Evolutionary conservation across 345 rosid species (phyloP), one percentile per base, ranked within the genome.

Genomic region (Hibiscus tridactylites): DNA sequence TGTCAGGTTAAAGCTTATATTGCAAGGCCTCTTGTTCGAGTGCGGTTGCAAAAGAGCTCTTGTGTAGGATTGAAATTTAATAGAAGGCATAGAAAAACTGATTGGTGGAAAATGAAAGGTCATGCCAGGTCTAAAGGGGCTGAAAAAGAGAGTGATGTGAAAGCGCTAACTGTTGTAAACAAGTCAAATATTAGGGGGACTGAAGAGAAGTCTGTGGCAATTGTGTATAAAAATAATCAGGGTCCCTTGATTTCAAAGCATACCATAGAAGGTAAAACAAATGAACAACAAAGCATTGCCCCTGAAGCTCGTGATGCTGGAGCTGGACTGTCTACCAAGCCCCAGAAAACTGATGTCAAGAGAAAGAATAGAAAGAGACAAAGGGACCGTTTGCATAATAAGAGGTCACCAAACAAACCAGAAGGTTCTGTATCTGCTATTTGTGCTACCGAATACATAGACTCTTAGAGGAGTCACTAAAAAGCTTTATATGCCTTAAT

Each of bases 1-100:
- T 74, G 49, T 13, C 73, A 78, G 81, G 73, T 79, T 71, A 75
- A 74, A 61, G 81, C 78, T 13, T 35, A 50, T 31, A 66, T 79
- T 66, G 75, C 78, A 31, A 71, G 70, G 73, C 73, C 78, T 8
- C 59, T 70, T 56, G 42, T 33, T 68, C 37, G 62, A 26, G 61
- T 57, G 52, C 1, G 49, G 47, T 44, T 15, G 24, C 71, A 7
- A 24, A 76, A 59, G 46, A 61, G 26, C 31, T 39, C 61, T 60
- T 21, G 17, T 65, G 57, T 56, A 68, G 50, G 73, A 68, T 42
- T 58, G 42, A 65, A 65, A 58, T 65, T 46, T 46, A 53, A 29
- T 16, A 65, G 16, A 50, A 39, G n/a, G 31, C 33, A 4, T 60
- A 63, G 49, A 65, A 58, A 5, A 2, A n/a, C n/a, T 28, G 6